Conservation (phyloP, 805 yeast genomes). For the Monosporozyma siamensis region DNA sequence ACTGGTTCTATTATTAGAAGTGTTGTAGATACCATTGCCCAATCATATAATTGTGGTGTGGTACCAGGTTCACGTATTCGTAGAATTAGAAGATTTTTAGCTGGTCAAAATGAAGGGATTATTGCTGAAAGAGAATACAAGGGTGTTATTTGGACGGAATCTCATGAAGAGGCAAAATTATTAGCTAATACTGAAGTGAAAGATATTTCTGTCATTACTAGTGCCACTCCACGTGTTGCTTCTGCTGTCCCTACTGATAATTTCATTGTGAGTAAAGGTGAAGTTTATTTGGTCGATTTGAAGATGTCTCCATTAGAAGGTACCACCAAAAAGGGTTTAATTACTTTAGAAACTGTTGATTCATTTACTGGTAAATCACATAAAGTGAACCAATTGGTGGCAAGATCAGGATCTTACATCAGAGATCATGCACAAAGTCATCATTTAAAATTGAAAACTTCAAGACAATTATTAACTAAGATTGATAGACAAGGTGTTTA, state of each 20-base stretch:
- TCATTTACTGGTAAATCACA: slow-evolving; percentile 54
- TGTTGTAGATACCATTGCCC: slow-evolving; percentile 82
- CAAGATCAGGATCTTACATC: slow-evolving; percentile 63
- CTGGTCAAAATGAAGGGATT: slow-evolving; percentile 90
- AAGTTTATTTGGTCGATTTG: slow-evolving; percentile 78
- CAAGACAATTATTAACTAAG: slow-evolving; percentile 59
- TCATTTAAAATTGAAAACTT: slow-evolving; percentile 61
- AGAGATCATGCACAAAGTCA: slow-evolving; percentile 83
- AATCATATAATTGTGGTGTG: slow-evolving; percentile 68
- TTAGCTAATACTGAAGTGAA: slow-evolving; percentile 29
- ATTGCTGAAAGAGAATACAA: slow-evolving; percentile 89
- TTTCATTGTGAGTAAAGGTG: slow-evolving; percentile 66
- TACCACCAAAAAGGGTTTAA: slow-evolving; percentile 49
- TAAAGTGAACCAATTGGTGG: slow-evolving; percentile 40
- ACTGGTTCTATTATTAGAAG: slow-evolving; percentile 63
- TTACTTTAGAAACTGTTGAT: slow-evolving; percentile 60
- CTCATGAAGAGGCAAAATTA: slow-evolving; percentile 60
- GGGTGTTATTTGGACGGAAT: slow-evolving; percentile 83
- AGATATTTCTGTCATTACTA: slow-evolving; percentile 35
- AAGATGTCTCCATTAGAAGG: slow-evolving; percentile 61
- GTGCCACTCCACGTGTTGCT: slow-evolving; percentile 28
- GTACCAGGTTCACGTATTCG: slow-evolving; percentile 92
- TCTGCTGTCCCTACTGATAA: slow-evolving; percentile 73
- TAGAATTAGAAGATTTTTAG: slow-evolving; percentile 83
- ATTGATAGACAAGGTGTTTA: slow-evolving; percentile 77